A percentile compares a stretch with the other conserved stretches of the same genome.
Conservation (phyloP, 73 alveolate genomes). For the Uronychia setigera region DNA sequence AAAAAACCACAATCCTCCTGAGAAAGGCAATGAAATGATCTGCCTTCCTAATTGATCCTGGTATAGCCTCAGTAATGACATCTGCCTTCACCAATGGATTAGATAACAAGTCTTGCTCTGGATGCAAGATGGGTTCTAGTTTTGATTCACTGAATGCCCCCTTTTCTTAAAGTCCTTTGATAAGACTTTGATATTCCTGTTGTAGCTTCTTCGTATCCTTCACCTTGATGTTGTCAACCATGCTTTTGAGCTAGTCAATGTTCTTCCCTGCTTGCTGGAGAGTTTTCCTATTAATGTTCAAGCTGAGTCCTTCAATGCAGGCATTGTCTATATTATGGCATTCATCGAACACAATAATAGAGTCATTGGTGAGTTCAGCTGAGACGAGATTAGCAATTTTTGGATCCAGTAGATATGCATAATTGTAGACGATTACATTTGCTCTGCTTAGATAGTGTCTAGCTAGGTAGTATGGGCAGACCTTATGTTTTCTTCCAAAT, state of each 20-base stretch:
- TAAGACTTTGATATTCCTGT: conserved; percentile 68
- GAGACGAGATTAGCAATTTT: conserved; percentile 68
- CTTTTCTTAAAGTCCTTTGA: conserved; percentile 53
- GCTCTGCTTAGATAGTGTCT: conserved; percentile 73
- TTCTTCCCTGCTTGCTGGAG: conserved; percentile 68
- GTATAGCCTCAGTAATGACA: conserved; percentile 71
- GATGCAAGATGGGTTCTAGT: conserved; percentile 10
- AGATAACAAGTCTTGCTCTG: conserved; percentile 31
- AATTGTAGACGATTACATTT: conserved; percentile 80
- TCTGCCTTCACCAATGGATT: conserved; percentile 49
- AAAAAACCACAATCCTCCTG: conserved; percentile 64
- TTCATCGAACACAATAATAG: conserved; percentile 85
- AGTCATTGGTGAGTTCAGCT: conserved; percentile 54
- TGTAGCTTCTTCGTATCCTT: conserved; percentile 61
- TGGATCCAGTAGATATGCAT: conserved; percentile 86
- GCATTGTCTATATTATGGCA: conserved; percentile 89
- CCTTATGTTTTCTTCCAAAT: conserved; percentile 67
- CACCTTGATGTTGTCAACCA: conserved; percentile 65
- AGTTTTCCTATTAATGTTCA: conserved; percentile 68
- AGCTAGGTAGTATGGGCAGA: conserved; percentile 87
- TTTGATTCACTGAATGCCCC: conserved; percentile 15
- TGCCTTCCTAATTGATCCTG: conserved; percentile 82
- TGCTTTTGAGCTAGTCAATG: conserved; percentile 60
- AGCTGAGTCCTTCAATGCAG: conserved; percentile 84
- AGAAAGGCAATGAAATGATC: conserved; percentile 76